Evolutionary conservation across 345 rosid species (phyloP).

Genomic region (Corymbia maculata): DNA sequence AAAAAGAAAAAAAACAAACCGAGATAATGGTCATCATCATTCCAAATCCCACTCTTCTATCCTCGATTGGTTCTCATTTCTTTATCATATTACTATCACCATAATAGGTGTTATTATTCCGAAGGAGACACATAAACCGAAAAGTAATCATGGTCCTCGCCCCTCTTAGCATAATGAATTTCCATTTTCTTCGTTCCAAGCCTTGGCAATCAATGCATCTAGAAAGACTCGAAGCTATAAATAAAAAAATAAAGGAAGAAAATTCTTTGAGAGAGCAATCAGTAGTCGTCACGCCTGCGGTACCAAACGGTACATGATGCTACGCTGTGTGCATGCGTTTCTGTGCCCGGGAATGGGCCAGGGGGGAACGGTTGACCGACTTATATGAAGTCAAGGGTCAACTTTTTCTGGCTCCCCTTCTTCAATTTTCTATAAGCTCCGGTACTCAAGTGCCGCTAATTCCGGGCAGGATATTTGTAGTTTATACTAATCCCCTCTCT

Average conservation of each 20-base stretch:
- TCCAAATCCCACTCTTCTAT: constrained; percentile 18
- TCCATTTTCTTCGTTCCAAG: not conserved
- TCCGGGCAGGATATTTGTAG: not conserved
- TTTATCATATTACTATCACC: constrained; percentile 30
- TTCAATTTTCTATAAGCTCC: not conserved
- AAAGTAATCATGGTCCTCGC: constrained; percentile 36
- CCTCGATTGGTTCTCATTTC: constrained; percentile 27
- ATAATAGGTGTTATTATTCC: constrained; percentile 39
- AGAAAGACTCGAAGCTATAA: constrained; percentile 17
- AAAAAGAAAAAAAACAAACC: not conserved
- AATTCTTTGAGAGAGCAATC: constrained; percentile 13
- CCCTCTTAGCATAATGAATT: constrained; percentile 10
- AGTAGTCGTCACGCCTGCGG: constrained; percentile 45
- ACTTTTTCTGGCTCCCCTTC: not conserved
- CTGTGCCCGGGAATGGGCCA: constrained; percentile 11
- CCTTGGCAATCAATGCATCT: constrained; percentile 11
- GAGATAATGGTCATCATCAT: not conserved
- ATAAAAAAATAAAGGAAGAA: constrained; percentile 6
- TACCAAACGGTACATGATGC: constrained; percentile 28
- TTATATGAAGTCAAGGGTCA: constrained; percentile 25
- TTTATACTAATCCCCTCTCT: not conserved
- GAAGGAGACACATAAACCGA: constrained; percentile 69
- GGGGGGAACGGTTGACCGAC: constrained; percentile 20
- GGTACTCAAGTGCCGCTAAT: not conserved
- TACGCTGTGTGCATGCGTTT: constrained; percentile 25